Evolutionary conservation across 2,329 filamentous ascomycete species (phyloP).

Genomic region (Fusarium nelsonii): DNA sequence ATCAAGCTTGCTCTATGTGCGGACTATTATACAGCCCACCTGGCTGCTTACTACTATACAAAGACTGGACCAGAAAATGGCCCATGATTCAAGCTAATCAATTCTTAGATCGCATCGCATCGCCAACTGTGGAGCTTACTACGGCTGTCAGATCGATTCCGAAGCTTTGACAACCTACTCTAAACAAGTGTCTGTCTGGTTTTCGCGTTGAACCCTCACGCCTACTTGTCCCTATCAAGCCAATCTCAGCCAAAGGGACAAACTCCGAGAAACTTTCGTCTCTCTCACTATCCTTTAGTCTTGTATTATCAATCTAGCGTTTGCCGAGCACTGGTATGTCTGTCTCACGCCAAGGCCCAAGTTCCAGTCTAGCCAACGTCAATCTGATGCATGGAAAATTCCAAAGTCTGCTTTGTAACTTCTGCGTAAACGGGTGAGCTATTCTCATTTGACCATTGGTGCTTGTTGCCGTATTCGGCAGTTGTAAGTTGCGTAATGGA

Average conservation of each 20-base stretch:
- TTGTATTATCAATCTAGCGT: not conserved
- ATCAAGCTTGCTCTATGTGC: too few relatives aligned
- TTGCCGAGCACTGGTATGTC: not conserved
- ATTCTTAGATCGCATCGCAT: not conserved
- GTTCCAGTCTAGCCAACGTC: constrained; percentile 14
- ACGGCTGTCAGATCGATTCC: not conserved
- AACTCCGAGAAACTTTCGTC: not conserved
- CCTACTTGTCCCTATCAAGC: not conserved
- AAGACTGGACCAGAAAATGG: not conserved
- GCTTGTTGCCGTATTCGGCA: not conserved
- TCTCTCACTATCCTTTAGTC: too few relatives aligned
- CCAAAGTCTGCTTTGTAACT: not conserved
- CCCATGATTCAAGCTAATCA: not conserved
- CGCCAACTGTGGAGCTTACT: too few relatives aligned
- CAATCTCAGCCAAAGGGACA: too few relatives aligned
- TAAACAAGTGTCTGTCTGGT: not conserved
- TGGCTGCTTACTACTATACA: not conserved
- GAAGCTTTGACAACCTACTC: not conserved
- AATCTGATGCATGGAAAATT: constrained; percentile 4
- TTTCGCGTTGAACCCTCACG: too few relatives aligned
- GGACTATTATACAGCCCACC: too few relatives aligned
- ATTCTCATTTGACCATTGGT: not conserved
- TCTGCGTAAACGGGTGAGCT: not conserved
- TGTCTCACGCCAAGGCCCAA: constrained; percentile 4
- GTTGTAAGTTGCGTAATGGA: not conserved